Conservation (phyloP, 2,329 filamentous ascomycete genomes). For the Xylaria sp. region DNA sequence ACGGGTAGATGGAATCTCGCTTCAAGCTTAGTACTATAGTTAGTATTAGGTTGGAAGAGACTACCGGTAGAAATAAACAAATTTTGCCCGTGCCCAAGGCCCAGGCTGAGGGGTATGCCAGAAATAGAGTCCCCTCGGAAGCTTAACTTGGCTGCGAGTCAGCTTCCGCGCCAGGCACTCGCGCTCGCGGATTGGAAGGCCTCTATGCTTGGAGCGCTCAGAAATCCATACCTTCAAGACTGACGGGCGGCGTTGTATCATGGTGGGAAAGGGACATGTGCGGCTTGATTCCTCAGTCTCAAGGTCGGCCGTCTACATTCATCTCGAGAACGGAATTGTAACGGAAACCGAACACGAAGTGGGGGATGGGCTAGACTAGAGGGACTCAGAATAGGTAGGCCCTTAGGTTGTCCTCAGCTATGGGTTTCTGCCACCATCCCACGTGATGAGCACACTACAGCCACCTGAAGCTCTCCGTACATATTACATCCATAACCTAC, state of each 20-base stretch:
- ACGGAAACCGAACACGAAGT: conserved; percentile 14
- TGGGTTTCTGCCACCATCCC: background rate
- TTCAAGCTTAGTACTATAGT: background rate
- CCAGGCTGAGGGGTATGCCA: background rate
- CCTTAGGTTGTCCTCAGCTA: no score
- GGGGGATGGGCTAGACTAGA: conserved; percentile 7
- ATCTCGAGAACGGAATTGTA: conserved; percentile 12
- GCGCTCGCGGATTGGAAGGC: background rate
- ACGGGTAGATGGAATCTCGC: background rate
- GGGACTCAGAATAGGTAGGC: conserved; percentile 6
- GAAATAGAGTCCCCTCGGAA: background rate
- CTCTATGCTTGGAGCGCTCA: background rate
- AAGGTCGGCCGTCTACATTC: background rate
- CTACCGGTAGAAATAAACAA: background rate
- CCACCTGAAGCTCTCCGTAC: background rate
- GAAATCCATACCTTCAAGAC: background rate
- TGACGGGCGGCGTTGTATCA: no score
- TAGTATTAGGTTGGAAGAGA: background rate
- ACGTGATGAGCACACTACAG: background rate
- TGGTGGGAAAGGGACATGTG: background rate
- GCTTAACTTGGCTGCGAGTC: background rate
- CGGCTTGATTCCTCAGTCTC: background rate
- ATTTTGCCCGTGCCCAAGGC: background rate
- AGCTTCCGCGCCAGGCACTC: background rate
- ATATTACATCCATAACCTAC: background rate